Conservation (phyloP, 768 basidiomycete genomes). For the Lactarius deliciosus region DNA sequence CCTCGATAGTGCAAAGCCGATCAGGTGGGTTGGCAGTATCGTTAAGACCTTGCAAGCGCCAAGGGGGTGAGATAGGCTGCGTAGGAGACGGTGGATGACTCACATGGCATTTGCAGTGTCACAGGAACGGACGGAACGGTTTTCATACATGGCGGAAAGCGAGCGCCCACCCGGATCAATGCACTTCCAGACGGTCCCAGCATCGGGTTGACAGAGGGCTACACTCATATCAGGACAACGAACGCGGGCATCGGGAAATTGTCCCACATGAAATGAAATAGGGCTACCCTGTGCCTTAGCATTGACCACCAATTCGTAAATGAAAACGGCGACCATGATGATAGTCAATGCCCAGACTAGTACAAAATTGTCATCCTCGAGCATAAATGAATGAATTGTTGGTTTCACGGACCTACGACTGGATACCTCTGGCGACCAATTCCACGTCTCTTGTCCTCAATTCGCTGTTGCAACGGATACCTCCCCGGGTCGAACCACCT, state of each 20-base stretch:
- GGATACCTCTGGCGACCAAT: conserved; percentile 81
- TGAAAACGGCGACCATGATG: conserved; percentile 71
- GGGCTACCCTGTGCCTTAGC: conserved; percentile 73
- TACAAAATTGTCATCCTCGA: conserved; percentile 29
- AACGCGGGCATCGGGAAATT: not conserved
- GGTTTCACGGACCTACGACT: conserved; percentile 57
- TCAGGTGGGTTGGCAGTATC: conserved; percentile 80
- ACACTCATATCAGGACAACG: not conserved
- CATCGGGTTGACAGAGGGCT: conserved; percentile 88
- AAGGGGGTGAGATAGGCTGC: conserved; percentile 6
- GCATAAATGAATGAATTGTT: not conserved
- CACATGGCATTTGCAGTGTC: conserved; percentile 59
- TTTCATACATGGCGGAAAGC: conserved; percentile 95
- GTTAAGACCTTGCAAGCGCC: conserved; percentile 57
- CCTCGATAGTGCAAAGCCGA: conserved; percentile 68
- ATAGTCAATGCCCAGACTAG: conserved; percentile 62
- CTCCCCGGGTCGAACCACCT: conserved; percentile 23
- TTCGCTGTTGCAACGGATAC: conserved; percentile 74
- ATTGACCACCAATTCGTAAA: conserved; percentile 85
- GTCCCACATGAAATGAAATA: conserved; percentile 75
- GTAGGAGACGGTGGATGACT: conserved; percentile 7
- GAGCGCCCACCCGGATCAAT: conserved; percentile 84
- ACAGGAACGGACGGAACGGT: conserved; percentile 54
- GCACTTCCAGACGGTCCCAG: conserved; percentile 85
- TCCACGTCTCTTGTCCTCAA: conserved; percentile 85